These are phyloP conservation scores for Podila epicladia DNA, from an alignment of 192 early-diverging fungal genomes.

Conservation along the genomic window DNA sequence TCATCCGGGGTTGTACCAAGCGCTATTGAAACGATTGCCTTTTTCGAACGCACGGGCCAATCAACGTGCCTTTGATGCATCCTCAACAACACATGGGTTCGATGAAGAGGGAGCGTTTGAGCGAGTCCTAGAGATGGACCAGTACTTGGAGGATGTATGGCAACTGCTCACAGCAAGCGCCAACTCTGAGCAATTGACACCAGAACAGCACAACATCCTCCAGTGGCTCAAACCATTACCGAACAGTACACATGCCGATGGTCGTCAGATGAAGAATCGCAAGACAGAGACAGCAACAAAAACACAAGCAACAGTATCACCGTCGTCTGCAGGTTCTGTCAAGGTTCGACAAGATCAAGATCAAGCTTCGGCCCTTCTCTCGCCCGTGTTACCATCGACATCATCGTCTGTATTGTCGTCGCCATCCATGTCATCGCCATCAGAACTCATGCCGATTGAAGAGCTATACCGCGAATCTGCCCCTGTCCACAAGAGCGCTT, in stretches of 20 bases:
- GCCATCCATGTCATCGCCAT: background rate
- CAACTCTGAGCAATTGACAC: background rate
- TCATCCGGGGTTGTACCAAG: slow-evolving; percentile 18
- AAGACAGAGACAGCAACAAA: background rate
- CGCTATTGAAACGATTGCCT: slow-evolving; percentile 20
- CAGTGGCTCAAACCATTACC: slow-evolving; percentile 41
- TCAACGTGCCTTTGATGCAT: slow-evolving; percentile 50
- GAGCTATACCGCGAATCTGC: background rate
- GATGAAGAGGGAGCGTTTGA: slow-evolving; percentile 44
- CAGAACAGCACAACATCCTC: slow-evolving; percentile 27
- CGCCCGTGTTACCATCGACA: background rate
- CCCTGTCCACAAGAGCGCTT: background rate
- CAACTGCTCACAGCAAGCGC: slow-evolving; percentile 22
- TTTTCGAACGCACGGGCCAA: slow-evolving; percentile 44
- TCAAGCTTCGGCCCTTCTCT: background rate
- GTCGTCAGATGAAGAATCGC: slow-evolving; percentile 35
- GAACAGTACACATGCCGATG: slow-evolving; percentile 26
- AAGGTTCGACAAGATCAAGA: background rate
- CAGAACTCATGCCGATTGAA: background rate
- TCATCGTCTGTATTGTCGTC: background rate
- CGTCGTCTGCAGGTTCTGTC: background rate
- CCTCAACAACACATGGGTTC: slow-evolving; percentile 44
- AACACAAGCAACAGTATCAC: background rate
- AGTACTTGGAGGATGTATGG: slow-evolving; percentile 46
- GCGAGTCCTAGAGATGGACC: slow-evolving; percentile 32